A percentile compares a stretch with the other conserved stretches of the same genome.
Conservation (phyloP, 169 alveolate species). For the Amoebophrya sp. region DNA sequence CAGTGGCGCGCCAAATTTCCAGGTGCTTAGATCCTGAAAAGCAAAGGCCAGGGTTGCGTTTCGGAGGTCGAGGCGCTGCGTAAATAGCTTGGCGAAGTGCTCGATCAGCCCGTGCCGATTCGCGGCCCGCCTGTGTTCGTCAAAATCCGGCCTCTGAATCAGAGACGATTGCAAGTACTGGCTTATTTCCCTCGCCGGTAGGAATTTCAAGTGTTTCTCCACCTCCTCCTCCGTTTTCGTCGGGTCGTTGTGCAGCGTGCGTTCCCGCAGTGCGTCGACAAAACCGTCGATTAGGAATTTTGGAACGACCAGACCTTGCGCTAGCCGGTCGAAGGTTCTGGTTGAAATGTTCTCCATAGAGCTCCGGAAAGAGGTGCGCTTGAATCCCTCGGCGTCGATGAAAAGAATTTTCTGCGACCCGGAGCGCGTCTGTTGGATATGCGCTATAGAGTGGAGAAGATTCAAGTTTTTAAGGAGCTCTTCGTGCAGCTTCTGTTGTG, state of each 20-base stretch:
- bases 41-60: neutral
- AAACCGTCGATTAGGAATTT: neutral
- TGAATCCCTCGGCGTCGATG: neutral
- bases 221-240: neutral
- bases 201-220: neutral
- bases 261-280: neutral
- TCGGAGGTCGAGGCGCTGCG: neutral
- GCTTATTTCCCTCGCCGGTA: too few relatives aligned
- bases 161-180: too few relatives aligned
- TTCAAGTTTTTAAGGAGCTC: too few relatives aligned
- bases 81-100: neutral
- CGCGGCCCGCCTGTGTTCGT: too few relatives aligned
- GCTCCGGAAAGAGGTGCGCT: too few relatives aligned
- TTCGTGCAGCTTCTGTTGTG: too few relatives aligned
- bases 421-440: neutral
- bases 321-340: neutral
- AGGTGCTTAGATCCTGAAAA: neutral
- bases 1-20: neutral
- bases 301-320: neutral
- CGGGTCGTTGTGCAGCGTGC: neutral
- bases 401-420: neutral
- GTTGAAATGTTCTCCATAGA: too few relatives aligned
- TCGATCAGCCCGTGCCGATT: neutral
- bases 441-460: neutral
- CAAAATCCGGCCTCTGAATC: too few relatives aligned